Evolutionary conservation across 352 stramenopile species (phyloP), one percentile per base, ranked within the genome.

Genomic region (Thraustotheca clavata): DNA sequence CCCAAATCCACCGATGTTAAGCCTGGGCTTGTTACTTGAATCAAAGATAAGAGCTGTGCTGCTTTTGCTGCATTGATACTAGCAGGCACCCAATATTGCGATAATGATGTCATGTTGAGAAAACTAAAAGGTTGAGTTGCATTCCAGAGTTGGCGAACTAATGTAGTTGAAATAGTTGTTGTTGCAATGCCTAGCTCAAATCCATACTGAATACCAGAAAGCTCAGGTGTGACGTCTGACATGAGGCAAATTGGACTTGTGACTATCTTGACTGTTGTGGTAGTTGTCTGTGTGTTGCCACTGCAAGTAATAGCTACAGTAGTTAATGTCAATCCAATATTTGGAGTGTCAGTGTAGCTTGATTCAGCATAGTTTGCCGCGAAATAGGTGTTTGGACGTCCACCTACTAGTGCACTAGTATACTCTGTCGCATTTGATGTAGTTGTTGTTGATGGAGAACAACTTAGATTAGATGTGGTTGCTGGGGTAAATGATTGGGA

Each of bases 371-470:
- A 65, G 18, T 54, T 33, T 4, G 38, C 14, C 6, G 24, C 31
- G n/a, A 65, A 65, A 16, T 65, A 65, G 6, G 57, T 54, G 29
- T 40, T 55, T 1, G 57, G 38, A 2, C 57, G 57, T 3, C 57
- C 57, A 18, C 57, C 57, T 27, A 54, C 36, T 9, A 40, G 9
- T 6, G 14, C 18, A n/a, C 31, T 65, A 6, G 39, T 65, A 46
- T 65, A 65, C 38, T 35, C 12, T 20, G 38, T 54, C n/a, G 46
- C 57, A 26, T 65, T 54, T 20, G 57, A 41, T 18, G 35, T 65
- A 7, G 38, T 31, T 11, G 32, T 31, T 36, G 47, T 38, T 2
- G 35, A 43, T 7, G 38, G 33, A 0, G 20, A 5, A 46, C 57
- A 65, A 18, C 29, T 32, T 16, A 29, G 29, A 4, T 1, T 34